Evolutionary conservation across 1,139 yeast genomes (phyloP).

Genomic region (Meyerozyma sp.): DNA sequence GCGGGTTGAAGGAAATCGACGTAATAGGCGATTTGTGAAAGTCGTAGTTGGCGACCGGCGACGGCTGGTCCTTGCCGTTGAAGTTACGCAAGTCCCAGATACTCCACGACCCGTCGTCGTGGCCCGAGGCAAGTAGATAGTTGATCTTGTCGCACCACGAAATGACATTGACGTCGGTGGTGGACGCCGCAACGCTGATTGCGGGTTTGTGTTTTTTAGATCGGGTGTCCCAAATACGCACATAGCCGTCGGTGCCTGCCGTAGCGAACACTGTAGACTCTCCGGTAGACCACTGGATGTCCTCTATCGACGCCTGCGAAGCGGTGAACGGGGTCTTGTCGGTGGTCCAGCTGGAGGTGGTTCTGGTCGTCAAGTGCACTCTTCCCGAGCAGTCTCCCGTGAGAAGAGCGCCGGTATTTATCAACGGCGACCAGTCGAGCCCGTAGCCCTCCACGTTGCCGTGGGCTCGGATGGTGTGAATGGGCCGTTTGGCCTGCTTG

Average conservation of each 20-base stretch:
- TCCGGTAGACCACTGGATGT: constrained; percentile 92
- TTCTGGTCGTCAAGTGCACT: constrained; percentile 71
- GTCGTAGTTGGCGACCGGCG: constrained; percentile 87
- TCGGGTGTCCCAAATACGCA: constrained; percentile 95
- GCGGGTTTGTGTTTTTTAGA: constrained; percentile 91
- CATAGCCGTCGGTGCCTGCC: constrained; percentile 86
- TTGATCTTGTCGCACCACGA: constrained; percentile 91
- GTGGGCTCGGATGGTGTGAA: constrained; percentile 79
- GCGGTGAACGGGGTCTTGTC: constrained; percentile 76
- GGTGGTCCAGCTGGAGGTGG: constrained; percentile 74
- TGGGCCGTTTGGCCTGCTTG: constrained; percentile 71
- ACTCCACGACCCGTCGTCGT: constrained; percentile 96
- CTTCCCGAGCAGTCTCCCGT: constrained; percentile 90
- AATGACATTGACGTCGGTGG: constrained; percentile 86
- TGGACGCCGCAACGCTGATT: constrained; percentile 76
- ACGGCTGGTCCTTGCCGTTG: constrained; percentile 51
- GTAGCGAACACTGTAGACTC: constrained; percentile 93
- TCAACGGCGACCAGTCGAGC: constrained; percentile 90
- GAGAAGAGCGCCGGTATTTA: constrained; percentile 72
- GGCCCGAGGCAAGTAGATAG: constrained; percentile 89
- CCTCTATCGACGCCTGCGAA: constrained; percentile 80
- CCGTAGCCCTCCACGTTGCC: constrained; percentile 98
- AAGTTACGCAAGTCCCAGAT: constrained; percentile 96
- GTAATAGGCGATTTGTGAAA: constrained; percentile 95
- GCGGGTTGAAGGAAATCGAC: constrained; percentile 88